Conservation (phyloP, 768 basidiomycete genomes). For the Suillus occidentalis region DNA sequence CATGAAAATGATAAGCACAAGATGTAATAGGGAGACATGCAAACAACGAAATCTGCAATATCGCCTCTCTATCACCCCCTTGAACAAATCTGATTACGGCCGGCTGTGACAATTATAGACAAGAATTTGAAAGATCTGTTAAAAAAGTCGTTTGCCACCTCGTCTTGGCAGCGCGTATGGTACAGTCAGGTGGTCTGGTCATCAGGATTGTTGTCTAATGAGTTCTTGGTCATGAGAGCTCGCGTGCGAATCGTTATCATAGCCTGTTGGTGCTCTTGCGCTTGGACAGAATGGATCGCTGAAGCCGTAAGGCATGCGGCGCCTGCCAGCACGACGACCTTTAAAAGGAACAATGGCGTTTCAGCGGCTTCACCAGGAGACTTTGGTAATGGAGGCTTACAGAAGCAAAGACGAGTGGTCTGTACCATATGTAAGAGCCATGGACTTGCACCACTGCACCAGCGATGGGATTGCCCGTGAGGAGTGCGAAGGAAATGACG, state of each 20-base stretch:
- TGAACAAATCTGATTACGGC: background rate
- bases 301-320: conserved; percentile 11
- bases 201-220: background rate
- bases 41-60: too few species aligned
- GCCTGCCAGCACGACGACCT: conserved; percentile 18
- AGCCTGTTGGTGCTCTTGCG: conserved; percentile 11
- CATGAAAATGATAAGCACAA: background rate
- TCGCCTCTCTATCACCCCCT: background rate
- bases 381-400: conserved; percentile 26
- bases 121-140: background rate
- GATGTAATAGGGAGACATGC: background rate
- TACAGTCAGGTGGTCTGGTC: background rate
- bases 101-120: background rate
- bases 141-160: background rate
- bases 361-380: background rate
- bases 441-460: conserved; percentile 46
- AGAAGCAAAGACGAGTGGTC: conserved; percentile 45
- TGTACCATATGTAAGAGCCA: conserved; percentile 37
- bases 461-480: conserved; percentile 53
- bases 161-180: background rate
- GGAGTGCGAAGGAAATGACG: conserved; percentile 41
- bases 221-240: background rate
- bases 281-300: conserved; percentile 8
- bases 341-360: background rate
- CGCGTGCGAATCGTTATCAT: conserved; percentile 6